A percentile compares a stretch with the other conserved stretches of the same genome.
Conservation (phyloP, 106 monocot genomes). For the Cymbidium sinense region DNA sequence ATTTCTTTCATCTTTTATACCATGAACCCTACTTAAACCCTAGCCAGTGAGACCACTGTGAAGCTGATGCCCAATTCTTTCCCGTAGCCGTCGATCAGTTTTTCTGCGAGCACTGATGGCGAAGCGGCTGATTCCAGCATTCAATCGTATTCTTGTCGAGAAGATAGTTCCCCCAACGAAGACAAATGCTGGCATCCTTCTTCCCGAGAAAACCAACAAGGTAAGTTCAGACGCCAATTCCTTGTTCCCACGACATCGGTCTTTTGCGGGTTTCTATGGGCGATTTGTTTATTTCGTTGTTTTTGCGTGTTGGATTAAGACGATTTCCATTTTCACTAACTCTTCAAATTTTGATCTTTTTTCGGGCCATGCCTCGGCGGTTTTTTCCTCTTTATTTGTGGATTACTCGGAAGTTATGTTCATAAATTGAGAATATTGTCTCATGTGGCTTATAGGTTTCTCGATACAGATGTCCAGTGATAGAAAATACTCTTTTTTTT, state of each 20-base stretch:
- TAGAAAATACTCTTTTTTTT: too few species aligned
- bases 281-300: not conserved
- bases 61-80: not conserved
- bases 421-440: not conserved
- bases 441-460: too few species aligned
- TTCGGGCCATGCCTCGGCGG: not conserved
- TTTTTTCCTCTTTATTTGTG: not conserved
- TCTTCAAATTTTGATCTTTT: not conserved
- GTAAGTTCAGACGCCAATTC: conserved; percentile 2
- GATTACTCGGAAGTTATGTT: not conserved
- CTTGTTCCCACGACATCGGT: not conserved
- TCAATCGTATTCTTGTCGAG: conserved; percentile 38
- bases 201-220: conserved; percentile 43
- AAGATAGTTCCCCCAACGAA: conserved; percentile 45
- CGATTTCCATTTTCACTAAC: not conserved
- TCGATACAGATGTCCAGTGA: too few species aligned
- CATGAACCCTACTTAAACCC: not conserved
- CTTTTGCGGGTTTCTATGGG: not conserved
- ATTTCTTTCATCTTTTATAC: too few species aligned
- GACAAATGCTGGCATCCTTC: conserved; percentile 34
- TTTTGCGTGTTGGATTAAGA: not conserved
- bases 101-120: conserved; percentile 13
- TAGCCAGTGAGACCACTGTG: not conserved
- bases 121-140: conserved; percentile 29
- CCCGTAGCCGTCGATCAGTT: not conserved